A percentile compares a stretch with the other conserved stretches of the same genome.
Evolutionary conservation across 202 grass and related monocot species (phyloP).

Genomic region (Setaria viridis): DNA sequence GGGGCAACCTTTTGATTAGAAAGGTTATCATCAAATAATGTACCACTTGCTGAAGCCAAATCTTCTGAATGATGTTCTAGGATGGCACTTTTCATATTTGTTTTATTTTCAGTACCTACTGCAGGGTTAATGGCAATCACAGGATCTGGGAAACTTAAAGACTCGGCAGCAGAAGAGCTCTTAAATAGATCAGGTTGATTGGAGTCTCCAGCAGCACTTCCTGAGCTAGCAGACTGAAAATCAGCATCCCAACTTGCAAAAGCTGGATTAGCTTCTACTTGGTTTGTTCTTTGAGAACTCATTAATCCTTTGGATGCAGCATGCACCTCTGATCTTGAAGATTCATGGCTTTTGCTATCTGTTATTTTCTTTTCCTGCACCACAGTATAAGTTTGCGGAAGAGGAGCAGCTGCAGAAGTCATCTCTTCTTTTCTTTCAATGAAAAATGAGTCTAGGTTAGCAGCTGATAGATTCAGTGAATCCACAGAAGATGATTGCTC

Average conservation of each 20-base stretch:
- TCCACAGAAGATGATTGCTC: constrained; percentile 47
- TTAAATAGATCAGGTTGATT: constrained; percentile 63
- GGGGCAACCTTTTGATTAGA: constrained; percentile 39
- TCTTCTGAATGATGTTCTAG: constrained; percentile 47
- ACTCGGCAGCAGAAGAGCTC: constrained; percentile 21
- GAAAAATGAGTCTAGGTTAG: constrained; percentile 72
- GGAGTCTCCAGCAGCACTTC: constrained; percentile 37
- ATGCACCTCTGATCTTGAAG: constrained; percentile 48
- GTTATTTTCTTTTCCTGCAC: constrained; percentile 45
- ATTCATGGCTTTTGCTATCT: constrained; percentile 41
- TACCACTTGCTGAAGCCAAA: constrained; percentile 50
- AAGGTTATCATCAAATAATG: constrained; percentile 43
- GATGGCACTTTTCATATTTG: constrained; percentile 15
- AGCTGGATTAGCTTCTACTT: constrained; percentile 49
- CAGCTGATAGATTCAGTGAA: constrained; percentile 57
- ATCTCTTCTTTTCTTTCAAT: constrained; percentile 58
- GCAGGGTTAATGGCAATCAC: constrained; percentile 29
- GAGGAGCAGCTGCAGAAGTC: constrained; percentile 36
- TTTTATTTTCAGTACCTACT: constrained; percentile 50
- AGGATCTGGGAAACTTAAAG: constrained; percentile 40
- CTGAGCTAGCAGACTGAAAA: constrained; percentile 62
- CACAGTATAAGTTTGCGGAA: constrained; percentile 28
- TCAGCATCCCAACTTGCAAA: constrained; percentile 83
- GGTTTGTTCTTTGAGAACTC: constrained; percentile 47
- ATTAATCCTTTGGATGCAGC: constrained; percentile 33